phyloP scores from a whole-genome alignment of 192 early-diverging fungal genomes.

The Backusella sp. region DNA sequence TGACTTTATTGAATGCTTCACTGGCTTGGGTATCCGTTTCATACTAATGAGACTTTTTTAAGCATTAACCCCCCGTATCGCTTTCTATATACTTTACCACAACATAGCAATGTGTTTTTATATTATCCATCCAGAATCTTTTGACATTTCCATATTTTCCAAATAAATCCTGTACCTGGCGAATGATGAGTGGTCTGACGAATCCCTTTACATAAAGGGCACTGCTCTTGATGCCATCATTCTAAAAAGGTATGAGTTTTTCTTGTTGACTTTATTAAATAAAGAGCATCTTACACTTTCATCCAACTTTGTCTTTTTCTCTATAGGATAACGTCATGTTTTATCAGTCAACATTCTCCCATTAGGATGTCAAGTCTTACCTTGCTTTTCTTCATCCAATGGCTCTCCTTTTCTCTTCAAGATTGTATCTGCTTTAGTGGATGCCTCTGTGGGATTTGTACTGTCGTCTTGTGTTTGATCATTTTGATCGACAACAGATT shows the following conservation, averaged over 20 bases:
- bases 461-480: not conserved
- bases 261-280: not conserved
- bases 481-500: not conserved
- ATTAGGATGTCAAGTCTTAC: not conserved
- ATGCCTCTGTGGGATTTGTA: not conserved
- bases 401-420: not conserved
- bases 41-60: constrained; percentile 45
- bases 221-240: constrained; percentile 15
- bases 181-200: constrained; percentile 50
- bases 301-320: constrained; percentile 6
- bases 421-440: not conserved
- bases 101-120: constrained; percentile 64
- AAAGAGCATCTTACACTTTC: not conserved
- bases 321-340: not conserved
- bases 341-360: not conserved
- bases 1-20: constrained; percentile 19
- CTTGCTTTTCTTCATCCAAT: not conserved
- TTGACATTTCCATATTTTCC: constrained; percentile 51
- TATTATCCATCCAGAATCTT: constrained; percentile 59
- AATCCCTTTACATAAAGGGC: constrained; percentile 54
- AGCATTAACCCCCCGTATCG: not conserved
- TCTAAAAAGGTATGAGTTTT: not conserved
- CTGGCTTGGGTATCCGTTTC: constrained; percentile 39
- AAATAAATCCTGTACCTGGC: constrained; percentile 39
- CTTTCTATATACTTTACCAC: constrained; percentile 35